Percentiles rank a stretch among this genome's conserved stretches.
These are phyloP conservation scores for Rhodosporidiobolus sp. DNA, from an alignment of 768 basidiomycete species.

Conservation along the genomic window DNA sequence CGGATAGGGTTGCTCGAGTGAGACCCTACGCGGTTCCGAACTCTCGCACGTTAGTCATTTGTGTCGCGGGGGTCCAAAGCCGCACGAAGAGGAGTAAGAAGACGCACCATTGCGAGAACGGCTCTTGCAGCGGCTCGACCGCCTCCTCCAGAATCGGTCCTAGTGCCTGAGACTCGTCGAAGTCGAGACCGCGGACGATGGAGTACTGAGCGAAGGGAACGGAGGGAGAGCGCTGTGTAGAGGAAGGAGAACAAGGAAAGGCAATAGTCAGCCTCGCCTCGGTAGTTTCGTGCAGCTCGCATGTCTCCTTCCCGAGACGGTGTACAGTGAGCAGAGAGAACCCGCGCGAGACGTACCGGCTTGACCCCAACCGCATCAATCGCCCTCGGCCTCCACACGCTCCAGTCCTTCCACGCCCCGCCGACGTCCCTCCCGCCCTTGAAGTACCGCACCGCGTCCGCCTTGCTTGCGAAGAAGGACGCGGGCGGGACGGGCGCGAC, in stretches of 20 bases:
- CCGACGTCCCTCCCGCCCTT: no score
- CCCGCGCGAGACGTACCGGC: no score
- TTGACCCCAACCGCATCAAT: neutral
- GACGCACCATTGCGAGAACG: conserved; percentile 24
- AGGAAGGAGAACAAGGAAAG: no score
- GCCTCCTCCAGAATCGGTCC: conserved; percentile 25
- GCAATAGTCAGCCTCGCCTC: no score
- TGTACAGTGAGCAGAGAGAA: no score
- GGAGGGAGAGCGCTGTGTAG: neutral
- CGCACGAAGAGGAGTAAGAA: neutral
- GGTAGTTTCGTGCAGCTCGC: no score
- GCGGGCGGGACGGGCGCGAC: neutral
- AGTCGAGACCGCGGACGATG: conserved; percentile 23
- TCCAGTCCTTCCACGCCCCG: conserved; percentile 14
- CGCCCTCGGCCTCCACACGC: neutral
- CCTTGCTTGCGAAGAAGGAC: neutral
- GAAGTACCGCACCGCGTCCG: neutral
- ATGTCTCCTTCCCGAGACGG: no score
- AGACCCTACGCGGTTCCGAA: conserved; percentile 16
- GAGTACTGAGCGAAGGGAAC: conserved; percentile 29
- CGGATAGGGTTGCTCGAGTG: conserved; percentile 25
- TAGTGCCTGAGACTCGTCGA: conserved; percentile 28
- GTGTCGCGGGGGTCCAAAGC: neutral
- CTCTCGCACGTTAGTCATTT: neutral
- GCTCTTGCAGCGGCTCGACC: conserved; percentile 16